Conservation (phyloP, 768 basidiomycete species). For the Gymnopilus junonius region DNA sequence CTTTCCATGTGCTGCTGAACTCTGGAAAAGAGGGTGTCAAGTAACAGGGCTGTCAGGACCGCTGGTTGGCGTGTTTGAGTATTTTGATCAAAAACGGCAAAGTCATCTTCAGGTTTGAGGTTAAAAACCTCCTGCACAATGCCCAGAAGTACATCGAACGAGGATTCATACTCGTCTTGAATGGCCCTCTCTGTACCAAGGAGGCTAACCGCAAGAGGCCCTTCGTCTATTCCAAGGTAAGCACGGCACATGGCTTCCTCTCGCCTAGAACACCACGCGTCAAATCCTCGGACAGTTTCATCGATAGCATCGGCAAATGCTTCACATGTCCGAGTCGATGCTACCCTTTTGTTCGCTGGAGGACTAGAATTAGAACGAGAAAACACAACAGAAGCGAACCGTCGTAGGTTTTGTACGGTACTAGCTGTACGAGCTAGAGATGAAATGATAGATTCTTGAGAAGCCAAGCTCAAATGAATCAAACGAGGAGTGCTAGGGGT, state of each 20-base stretch:
- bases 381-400: slow-evolving; percentile 58
- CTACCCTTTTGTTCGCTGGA: slow-evolving; percentile 17
- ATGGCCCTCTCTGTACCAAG: slow-evolving; percentile 65
- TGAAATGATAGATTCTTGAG: slow-evolving; percentile 67
- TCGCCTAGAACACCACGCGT: slow-evolving; percentile 69
- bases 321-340: slow-evolving; percentile 66
- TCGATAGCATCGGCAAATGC: slow-evolving; percentile 82
- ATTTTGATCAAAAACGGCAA: slow-evolving; percentile 24
- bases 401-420: slow-evolving; percentile 62
- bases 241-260: slow-evolving; percentile 75
- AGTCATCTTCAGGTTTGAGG: slow-evolving; percentile 29
- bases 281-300: slow-evolving; percentile 57
- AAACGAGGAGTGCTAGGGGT: slow-evolving; percentile 59
- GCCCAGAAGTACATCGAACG: slow-evolving; percentile 59
- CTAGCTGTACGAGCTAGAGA: slow-evolving; percentile 65
- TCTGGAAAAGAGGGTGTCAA: slow-evolving; percentile 64
- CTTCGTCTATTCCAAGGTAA: slow-evolving; percentile 46
- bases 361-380: slow-evolving; percentile 31
- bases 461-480: slow-evolving; percentile 66
- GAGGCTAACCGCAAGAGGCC: slow-evolving; percentile 63
- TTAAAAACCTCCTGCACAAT: slow-evolving; percentile 45
- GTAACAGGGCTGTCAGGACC: slow-evolving; percentile 55
- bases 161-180: slow-evolving; percentile 57
- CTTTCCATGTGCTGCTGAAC: slow-evolving; percentile 64
- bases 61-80: slow-evolving; percentile 46